Evolutionary conservation across 2,329 filamentous ascomycete genomes (phyloP).

Genomic region (Beauveria brongniartii): DNA sequence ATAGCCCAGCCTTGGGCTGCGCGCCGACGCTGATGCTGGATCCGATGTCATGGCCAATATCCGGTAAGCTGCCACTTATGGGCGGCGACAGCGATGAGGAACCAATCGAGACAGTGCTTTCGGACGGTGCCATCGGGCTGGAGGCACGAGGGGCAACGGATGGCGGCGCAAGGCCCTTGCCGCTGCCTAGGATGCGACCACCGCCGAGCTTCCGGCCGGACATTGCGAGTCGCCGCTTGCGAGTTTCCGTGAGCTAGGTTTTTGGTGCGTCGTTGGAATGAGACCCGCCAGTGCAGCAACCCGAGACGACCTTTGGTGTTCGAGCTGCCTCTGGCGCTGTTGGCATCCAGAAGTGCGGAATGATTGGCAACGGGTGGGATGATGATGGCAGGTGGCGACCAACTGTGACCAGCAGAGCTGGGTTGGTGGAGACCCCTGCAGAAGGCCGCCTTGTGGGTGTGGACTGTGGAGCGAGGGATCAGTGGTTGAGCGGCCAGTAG

Average conservation of each 20-base stretch:
- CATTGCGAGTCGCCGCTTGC: constrained; percentile 49
- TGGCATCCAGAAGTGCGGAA: constrained; percentile 5
- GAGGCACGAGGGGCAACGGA: constrained; percentile 35
- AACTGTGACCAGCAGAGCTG: background rate
- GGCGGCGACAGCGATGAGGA: constrained; percentile 61
- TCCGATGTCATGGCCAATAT: constrained; percentile 67
- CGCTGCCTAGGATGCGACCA: constrained; percentile 82
- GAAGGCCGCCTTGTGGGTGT: background rate
- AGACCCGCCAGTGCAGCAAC: constrained; percentile 8
- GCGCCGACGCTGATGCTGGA: constrained; percentile 66
- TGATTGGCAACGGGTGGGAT: constrained; percentile 1
- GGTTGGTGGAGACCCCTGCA: background rate
- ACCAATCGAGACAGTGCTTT: constrained; percentile 69
- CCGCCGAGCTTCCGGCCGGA: constrained; percentile 82
- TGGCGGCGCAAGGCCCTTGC: constrained; percentile 68
- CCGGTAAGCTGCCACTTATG: constrained; percentile 54
- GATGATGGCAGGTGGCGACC: constrained; percentile 9
- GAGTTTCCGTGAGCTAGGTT: background rate
- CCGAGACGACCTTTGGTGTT: constrained; percentile 27
- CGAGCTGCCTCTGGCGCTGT: constrained; percentile 21
- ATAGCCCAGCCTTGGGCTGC: constrained; percentile 43
- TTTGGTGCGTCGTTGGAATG: background rate
- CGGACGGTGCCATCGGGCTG: constrained; percentile 47
- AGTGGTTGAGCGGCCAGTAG: background rate
- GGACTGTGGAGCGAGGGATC: background rate